Evolutionary conservation across 2,329 filamentous ascomycete species (phyloP), one percentile per base, ranked within the genome.

Genomic region (Penicillium palitans): DNA sequence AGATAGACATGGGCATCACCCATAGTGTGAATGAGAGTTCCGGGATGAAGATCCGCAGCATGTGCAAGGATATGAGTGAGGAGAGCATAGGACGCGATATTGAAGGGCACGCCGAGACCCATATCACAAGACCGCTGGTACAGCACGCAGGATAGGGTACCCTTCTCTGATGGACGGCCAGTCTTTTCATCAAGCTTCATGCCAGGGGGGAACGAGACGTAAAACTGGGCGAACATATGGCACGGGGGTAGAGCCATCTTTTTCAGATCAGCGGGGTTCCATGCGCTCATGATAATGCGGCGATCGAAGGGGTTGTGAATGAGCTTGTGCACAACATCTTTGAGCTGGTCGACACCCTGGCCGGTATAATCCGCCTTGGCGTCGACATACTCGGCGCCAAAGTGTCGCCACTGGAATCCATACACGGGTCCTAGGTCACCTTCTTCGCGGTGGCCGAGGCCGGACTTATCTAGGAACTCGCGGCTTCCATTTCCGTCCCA

Each of bases 351-450:
- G 17, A 97, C 91, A 19, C 95, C 95, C 73, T 96, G 83, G 0
- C 90, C 92, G 0, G 86, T 83, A 76, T 99, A 99, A 73, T 98
- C 91, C 0, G 89, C 84, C 64, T 87, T 81, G 15, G 88, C 84
- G 70, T 93, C 89, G 19, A 87, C 80, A 74, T 99, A 99, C 61
- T 91, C 87, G 5, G 95, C 95, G 51, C 95, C 95, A 70, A 99
- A 99, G 77, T 98, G 93, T 3, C 95, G 90, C 95, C 95, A 99
- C 78, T 99, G 95, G 79, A 99, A 99, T 2, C 95, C 95, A 73
- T 99, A 99, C 0, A 98, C 93, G 31, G 95, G 95, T 0, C 95
- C 95, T 0, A 99, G 82, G 71, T 99, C 95, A 64, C 95, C 95
- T 21, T 88, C 90, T 52, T 86, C 90, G 59, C 93, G 90, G 72